Base-by-base conservation (phyloP, 495 filamentous ascomycete genomes). In the Aspergillus indologenus region DNA sequence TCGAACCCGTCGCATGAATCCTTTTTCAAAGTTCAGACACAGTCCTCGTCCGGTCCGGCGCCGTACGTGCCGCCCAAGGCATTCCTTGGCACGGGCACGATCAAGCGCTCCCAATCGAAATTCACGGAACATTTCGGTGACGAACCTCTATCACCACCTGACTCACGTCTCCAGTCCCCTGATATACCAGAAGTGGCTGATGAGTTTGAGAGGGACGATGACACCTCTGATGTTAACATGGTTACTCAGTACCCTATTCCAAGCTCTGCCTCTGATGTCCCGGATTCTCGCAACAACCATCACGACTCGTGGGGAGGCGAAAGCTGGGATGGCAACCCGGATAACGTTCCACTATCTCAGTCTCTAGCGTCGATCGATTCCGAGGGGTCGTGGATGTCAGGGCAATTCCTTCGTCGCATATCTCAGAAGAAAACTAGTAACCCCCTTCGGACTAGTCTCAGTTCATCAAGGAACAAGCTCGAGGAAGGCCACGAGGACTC, bases 71-170 rank as follows among this genome's bases (percentile, higher is more conserved):
- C 79, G 17, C 76, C 81, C 0, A 73, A 78, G 58, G 69, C 65
- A 42, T 75, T 74, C 58, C 71, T 71, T 45, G 76, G 75, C 40
- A 80, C 83, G 9, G 81, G 79, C 14, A 80, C 79, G 1, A 84
- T 91, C 8, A 84, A 85, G 59, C 86, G 91, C 26, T 90, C 90
- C 3, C 89, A 89, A 73, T 96, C 91, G 45, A 92, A 90, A 48
- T 97, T 97, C 77, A 84, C 86, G n/a, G 92, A 97, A 70, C 91
- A 96, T 68, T 82, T 97, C 17, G 91, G 90, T 18, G 92, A 96
- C 63, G 79, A 90, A 26, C 89, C 90, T 1, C 68, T 92, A 18
- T 93, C 90, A 18, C 90, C 90, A 9, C 86, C 91, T 5, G 88
- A 89, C 53, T 95, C 92, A 1, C 80, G 89, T 44, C 67, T 93